A percentile compares a stretch with the other conserved stretches of the same genome.
Conservation (phyloP, 2,329 filamentous ascomycete species). For the Alternaria sp. region DNA sequence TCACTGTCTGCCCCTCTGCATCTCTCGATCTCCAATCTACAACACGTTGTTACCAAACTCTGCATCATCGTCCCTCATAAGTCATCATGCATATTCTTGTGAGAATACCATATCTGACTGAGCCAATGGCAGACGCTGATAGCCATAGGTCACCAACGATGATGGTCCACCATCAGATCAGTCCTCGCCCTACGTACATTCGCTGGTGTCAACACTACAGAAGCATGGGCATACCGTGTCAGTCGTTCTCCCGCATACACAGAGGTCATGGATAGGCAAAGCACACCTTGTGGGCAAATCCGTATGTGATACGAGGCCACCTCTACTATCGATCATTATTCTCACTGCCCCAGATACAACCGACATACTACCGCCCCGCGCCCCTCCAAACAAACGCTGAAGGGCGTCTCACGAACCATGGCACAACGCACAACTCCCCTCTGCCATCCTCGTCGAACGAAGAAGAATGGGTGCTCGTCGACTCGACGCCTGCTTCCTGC, state of each 20-base stretch:
- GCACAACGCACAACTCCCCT: conserved; percentile 45
- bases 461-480: conserved; percentile 62
- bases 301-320: conserved; percentile 34
- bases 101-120: conserved; percentile 9
- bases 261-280: conserved; percentile 98
- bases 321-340: not conserved
- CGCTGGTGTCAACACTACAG: conserved; percentile 57
- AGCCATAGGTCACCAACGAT: conserved; percentile 59
- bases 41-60: conserved; percentile 16
- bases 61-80: not conserved
- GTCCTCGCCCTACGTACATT: conserved; percentile 60
- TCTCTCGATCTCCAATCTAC: conserved; percentile 14
- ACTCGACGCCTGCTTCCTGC: conserved; percentile 60
- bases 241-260: conserved; percentile 87
- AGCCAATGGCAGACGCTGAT: conserved; percentile 15
- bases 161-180: conserved; percentile 61
- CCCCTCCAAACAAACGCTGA: conserved; percentile 58
- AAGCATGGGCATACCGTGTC: conserved; percentile 84
- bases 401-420: conserved; percentile 50
- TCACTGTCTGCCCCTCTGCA: conserved; percentile 31
- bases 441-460: conserved; percentile 42
- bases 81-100: conserved; percentile 52
- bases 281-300: conserved; percentile 94
- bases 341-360: conserved; percentile 63
- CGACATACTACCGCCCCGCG: conserved; percentile 80